Evolutionary conservation across 179 eudicot species (phyloP).

Genomic region (Nepenthes alata): DNA sequence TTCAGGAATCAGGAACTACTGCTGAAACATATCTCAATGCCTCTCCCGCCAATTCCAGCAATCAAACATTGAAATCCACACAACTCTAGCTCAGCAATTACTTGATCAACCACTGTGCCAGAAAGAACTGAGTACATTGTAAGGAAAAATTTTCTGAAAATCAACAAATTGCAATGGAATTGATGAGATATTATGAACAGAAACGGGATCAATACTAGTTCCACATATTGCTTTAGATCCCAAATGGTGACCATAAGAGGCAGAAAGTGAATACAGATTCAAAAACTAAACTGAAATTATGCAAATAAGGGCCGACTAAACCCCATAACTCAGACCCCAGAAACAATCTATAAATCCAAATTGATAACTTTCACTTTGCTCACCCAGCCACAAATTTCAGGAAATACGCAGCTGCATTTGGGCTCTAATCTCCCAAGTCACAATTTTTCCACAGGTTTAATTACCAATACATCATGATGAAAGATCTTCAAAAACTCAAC

Average conservation of each 20-base stretch:
- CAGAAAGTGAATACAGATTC: neutral
- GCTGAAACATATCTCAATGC: conserved; percentile 50
- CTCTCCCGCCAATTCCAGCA: conserved; percentile 73
- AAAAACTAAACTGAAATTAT: neutral
- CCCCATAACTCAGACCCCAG: too few species aligned
- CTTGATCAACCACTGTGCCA: conserved; percentile 52
- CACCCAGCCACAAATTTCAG: too few species aligned
- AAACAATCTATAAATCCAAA: too few species aligned
- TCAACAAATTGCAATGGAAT: neutral
- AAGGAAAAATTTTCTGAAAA: conserved; percentile 17
- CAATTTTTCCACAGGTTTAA: too few species aligned
- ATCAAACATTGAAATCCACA: conserved; percentile 72
- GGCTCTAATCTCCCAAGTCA: too few species aligned
- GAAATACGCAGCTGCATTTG: too few species aligned
- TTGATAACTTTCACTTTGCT: too few species aligned
- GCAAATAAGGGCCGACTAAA: neutral
- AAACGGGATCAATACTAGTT: neutral
- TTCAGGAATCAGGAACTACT: conserved; percentile 13
- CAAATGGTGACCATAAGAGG: neutral
- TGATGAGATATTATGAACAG: neutral
- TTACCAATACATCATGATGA: too few species aligned
- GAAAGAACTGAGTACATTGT: conserved; percentile 45
- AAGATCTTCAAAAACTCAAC: too few species aligned
- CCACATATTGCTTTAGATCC: neutral
- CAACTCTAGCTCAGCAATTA: conserved; percentile 56